A percentile compares a stretch with the other conserved stretches of the same genome.
Conservation (phyloP, 73 alveolate species). For the Paramecium primaurelia region DNA sequence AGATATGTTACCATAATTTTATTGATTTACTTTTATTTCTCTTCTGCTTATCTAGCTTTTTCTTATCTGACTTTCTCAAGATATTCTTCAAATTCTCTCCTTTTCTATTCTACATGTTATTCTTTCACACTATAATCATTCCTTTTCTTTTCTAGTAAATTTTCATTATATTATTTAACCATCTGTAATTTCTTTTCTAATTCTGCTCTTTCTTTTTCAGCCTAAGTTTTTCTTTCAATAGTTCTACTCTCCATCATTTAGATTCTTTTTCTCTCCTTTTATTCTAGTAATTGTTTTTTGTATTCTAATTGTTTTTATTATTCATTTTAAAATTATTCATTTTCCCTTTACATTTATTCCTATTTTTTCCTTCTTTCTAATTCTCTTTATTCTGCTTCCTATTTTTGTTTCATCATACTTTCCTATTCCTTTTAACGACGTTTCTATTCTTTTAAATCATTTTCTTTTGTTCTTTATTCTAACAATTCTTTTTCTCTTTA, state of each 20-base stretch:
- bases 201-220: slow-evolving; percentile 36
- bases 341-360: not conserved
- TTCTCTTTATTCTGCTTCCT: not conserved
- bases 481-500: slow-evolving; percentile 14
- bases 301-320: not conserved
- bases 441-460: slow-evolving; percentile 19
- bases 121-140: not conserved
- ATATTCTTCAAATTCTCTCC: slow-evolving; percentile 43
- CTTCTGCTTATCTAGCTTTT: slow-evolving; percentile 12
- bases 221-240: not conserved
- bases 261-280: slow-evolving; percentile 24
- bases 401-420: not conserved
- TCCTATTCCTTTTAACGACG: not conserved
- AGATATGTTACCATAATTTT: slow-evolving; percentile 16
- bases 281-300: not conserved
- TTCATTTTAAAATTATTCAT: slow-evolving; percentile 1
- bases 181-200: slow-evolving; percentile 4
- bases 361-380: slow-evolving; percentile 20
- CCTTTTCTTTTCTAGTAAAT: not conserved
- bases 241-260: not conserved
- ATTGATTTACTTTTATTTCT: not conserved
- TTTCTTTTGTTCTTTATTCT: not conserved
- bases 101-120: not conserved
- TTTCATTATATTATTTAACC: slow-evolving; percentile 29
- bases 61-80: not conserved